phyloP scores from a whole-genome alignment of 768 basidiomycete genomes.

The Lentinula boryana region DNA sequence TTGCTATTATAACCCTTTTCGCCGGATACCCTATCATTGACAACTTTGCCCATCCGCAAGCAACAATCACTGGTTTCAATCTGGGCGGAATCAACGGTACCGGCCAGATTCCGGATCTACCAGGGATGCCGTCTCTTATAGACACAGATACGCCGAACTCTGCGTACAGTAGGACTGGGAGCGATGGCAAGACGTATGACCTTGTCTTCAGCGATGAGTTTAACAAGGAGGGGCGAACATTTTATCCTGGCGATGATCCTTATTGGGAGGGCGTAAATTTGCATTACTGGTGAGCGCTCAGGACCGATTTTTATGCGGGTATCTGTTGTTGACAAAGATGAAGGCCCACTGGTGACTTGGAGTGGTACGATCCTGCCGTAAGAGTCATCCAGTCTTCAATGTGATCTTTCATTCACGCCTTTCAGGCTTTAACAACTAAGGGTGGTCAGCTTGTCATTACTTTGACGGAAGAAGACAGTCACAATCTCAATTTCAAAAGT shows the following conservation, averaged over 20 bases:
- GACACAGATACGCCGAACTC: slow-evolving; percentile 69
- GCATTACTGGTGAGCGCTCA: slow-evolving; percentile 65
- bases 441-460: slow-evolving; percentile 80
- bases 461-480: slow-evolving; percentile 58
- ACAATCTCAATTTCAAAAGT: slow-evolving; percentile 81
- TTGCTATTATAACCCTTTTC: slow-evolving; percentile 72
- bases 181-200: slow-evolving; percentile 72
- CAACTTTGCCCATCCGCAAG: slow-evolving; percentile 33
- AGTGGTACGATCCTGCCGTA: slow-evolving; percentile 79
- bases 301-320: background rate
- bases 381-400: slow-evolving; percentile 11
- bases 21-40: slow-evolving; percentile 84
- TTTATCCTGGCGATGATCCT: slow-evolving; percentile 72
- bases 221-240: slow-evolving; percentile 58
- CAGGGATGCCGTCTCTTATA: slow-evolving; percentile 62
- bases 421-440: slow-evolving; percentile 62
- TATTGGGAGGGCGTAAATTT: slow-evolving; percentile 85
- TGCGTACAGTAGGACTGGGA: slow-evolving; percentile 52
- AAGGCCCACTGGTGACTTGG: slow-evolving; percentile 67
- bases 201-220: slow-evolving; percentile 91
- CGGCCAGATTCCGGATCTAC: slow-evolving; percentile 80
- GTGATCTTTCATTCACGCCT: background rate
- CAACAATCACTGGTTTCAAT: slow-evolving; percentile 56
- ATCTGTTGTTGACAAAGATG: background rate
- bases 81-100: slow-evolving; percentile 84